Base-by-base conservation (phyloP, 352 stramenopile species). In the Phytophthora pini region DNA sequence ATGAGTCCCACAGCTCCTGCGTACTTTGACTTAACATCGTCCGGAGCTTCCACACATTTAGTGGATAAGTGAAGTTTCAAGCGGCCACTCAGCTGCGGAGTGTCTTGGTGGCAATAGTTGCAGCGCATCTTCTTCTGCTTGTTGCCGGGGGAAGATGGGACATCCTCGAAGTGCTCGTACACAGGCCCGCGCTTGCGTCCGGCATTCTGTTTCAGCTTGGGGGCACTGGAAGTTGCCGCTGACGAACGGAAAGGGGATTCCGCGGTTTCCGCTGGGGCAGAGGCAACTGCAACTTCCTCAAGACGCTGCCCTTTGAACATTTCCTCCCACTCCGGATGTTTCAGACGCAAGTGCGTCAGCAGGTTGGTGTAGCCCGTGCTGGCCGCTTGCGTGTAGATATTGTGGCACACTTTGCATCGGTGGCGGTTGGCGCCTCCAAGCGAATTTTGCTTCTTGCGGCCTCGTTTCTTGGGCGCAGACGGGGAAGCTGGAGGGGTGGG, bases 281-380 rank as follows among this genome's bases (percentile, higher is more conserved):
- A 4, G 10, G 20, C 17, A 20, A 46, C 22, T 29, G 26, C 31
- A 36, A 36, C 9, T 27, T 38, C 7, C 36, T 62, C 43, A 13
- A 75, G 60, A 1, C n/a, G 24, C 22, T 69, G 47, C 3, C 39
- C 22, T 10, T 65, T 48, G 43, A 74, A 70, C 45, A 70, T 54
- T 11, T 68, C 68, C 27, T 67, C 47, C 60, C 61, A 80, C 27
- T 70, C 58, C 1, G 52, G 43, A 53, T 80, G 72, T 61, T 80
- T 80, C 12, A 80, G 61, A 11, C 72, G 72, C 48, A 80, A 45
- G 31, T 80, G 72, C 12, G 72, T 77, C 48, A 80, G 56, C 5
- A 80, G 57, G 38, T 80, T 80, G 5, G 72, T 77, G 45, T 80
- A 80, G 24, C 72, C 72, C 2, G 72, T 77, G 31, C 58, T 73